Base-by-base conservation (phyloP, 306 rosid species). In the Adenanthera pavonina region DNA sequence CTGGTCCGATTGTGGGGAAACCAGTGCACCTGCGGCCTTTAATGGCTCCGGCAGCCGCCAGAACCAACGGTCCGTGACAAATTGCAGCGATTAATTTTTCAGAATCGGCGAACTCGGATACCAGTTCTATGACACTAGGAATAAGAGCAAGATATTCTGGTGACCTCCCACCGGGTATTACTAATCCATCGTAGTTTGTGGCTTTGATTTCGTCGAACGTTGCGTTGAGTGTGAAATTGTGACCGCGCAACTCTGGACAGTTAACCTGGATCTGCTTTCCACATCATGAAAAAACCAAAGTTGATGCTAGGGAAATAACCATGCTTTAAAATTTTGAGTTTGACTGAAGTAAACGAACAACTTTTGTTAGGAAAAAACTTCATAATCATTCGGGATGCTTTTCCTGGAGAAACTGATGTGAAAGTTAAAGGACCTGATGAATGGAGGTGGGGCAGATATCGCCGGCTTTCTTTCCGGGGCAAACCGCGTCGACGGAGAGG, bases 101-200 rank as follows among this genome's bases (percentile, higher is more conserved):
- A 15, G 92, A 82, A 49, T 61, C 73, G 7, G 87, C 72, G 80
- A 95, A 89, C 66, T 86, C 82, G 46, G 78, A 51, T 75, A 85
- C 95, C 86, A 93, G 80, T 2, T 84, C 89, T 43, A 85, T 49
- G 61, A 90, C 97, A 11, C 79, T 48, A 40, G 87, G 85, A 81
- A 87, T 67, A 57, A 85, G 48, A 77, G 96, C 94, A 33, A 93
- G 97, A 86, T 93, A 90, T 75, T 95, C 98, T 2, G 99, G 97
- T n/a, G 99, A 94, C 78, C 98, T 88, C 62, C 97, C 99, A 66
- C 99, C 98, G 0, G 97, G 92, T n/a, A 95, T 69, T 82, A 90
- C 74, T 86, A 95, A 66, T 54, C 99, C 99, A 78, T 95, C 98
- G 78, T 93, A 93, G 43, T 68, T 88, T 64, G 79, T 49, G 10